These are phyloP conservation scores for Akanthomyces muscarius DNA, from an alignment of 2,329 filamentous ascomycete genomes.

Conservation along the genomic window DNA sequence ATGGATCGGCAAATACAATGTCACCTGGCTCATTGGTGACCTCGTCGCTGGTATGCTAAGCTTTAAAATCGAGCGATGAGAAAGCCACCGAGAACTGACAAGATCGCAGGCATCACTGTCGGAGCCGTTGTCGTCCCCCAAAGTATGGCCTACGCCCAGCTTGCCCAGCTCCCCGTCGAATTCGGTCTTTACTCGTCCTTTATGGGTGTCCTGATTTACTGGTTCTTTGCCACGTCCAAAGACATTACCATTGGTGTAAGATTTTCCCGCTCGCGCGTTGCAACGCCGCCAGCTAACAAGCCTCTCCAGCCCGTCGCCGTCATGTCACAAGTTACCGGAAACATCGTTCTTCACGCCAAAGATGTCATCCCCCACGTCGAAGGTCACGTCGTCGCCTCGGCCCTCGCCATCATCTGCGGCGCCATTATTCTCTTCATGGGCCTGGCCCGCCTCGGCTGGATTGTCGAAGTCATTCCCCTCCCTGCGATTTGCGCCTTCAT, in stretches of 20 bases:
- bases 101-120: conserved; percentile 22
- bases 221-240: conserved; percentile 97
- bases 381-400: conserved; percentile 44
- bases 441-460: conserved; percentile 48
- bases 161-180: conserved; percentile 45
- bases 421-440: conserved; percentile 47
- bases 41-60: conserved; percentile 36
- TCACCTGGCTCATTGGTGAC: conserved; percentile 45
- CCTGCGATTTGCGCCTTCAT: conserved; percentile 52
- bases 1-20: conserved; percentile 50
- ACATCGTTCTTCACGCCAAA: conserved; percentile 40
- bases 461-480: conserved; percentile 52
- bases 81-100: conserved; percentile 7
- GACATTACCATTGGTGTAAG: conserved; percentile 76
- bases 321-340: conserved; percentile 50
- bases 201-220: conserved; percentile 91
- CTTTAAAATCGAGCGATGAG: neutral
- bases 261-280: neutral
- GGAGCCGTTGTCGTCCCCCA: conserved; percentile 52
- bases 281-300: conserved; percentile 18
- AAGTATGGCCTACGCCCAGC: conserved; percentile 49
- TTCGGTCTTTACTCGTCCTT: conserved; percentile 71
- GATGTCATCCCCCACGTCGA: conserved; percentile 36
- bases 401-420: conserved; percentile 45
- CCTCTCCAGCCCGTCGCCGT: conserved; percentile 46